Conservation (phyloP, 2,329 filamentous ascomycete genomes). For the Esteya vermicola region DNA sequence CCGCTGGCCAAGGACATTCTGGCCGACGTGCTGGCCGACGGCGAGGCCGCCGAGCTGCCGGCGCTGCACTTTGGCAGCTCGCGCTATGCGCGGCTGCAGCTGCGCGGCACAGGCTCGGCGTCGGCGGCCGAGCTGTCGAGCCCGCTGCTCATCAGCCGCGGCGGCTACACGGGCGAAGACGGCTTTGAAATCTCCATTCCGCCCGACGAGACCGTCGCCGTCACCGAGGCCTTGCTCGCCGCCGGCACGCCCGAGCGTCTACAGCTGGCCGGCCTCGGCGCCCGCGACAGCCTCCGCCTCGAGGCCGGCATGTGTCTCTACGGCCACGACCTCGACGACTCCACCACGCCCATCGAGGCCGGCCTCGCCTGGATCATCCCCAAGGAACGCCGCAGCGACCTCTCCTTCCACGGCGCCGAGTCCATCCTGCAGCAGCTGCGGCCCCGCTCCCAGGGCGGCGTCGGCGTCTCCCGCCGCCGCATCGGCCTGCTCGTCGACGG, state of each 20-base stretch:
- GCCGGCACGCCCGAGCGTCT: slow-evolving; percentile 47
- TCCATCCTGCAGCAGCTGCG: slow-evolving; percentile 65
- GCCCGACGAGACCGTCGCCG: slow-evolving; percentile 44
- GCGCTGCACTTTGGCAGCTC: slow-evolving; percentile 73
- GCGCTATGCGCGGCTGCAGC: slow-evolving; percentile 48
- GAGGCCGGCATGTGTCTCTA: slow-evolving; percentile 99
- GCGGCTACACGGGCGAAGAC: slow-evolving; percentile 94
- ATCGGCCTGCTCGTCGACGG: slow-evolving; percentile 74
- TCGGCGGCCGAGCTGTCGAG: slow-evolving; percentile 24
- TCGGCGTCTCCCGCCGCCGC: slow-evolving; percentile 55
- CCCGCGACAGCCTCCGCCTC: slow-evolving; percentile 79
- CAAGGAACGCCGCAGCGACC: slow-evolving; percentile 52
- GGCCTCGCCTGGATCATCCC: slow-evolving; percentile 66
- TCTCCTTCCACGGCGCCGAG: slow-evolving; percentile 71
- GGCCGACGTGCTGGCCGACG: slow-evolving; percentile 41
- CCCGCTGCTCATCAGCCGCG: slow-evolving; percentile 64
- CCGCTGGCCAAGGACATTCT: slow-evolving; percentile 62
- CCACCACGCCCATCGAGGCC: slow-evolving; percentile 44
- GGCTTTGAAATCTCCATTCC: slow-evolving; percentile 92
- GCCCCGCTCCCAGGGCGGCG: slow-evolving; percentile 56
- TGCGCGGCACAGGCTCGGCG: slow-evolving; percentile 30
- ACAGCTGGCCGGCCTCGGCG: slow-evolving; percentile 75
- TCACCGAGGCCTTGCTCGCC: slow-evolving; percentile 57
- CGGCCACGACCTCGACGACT: slow-evolving; percentile 87
- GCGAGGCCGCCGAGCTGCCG: slow-evolving; percentile 39